These are phyloP conservation scores for Taiozyma sp. DNA, from an alignment of 1,139 yeast genomes.

Conservation along the genomic window DNA sequence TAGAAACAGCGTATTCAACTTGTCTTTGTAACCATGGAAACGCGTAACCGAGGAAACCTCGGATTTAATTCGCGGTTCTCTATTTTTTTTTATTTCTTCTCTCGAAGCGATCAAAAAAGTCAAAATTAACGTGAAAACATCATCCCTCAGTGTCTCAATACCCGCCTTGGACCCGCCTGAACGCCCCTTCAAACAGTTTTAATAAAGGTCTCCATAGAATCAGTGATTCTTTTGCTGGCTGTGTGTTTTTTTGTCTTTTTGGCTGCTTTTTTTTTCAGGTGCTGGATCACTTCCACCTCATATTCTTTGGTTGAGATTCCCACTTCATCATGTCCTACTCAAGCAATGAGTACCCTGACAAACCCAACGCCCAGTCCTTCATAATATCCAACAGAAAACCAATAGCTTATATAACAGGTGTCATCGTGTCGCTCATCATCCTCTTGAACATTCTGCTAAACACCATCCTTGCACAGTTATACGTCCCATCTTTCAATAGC, in stretches of 20 bases:
- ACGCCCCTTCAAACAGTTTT: no score
- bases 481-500: conserved; percentile 29
- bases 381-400: not conserved
- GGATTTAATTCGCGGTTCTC: no score
- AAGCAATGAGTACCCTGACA: not conserved
- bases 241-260: not conserved
- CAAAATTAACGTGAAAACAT: no score
- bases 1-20: no score
- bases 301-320: no score
- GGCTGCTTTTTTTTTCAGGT: not conserved
- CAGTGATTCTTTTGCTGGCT: not conserved
- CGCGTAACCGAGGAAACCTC: no score
- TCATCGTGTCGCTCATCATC: not conserved
- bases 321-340: not conserved
- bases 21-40: no score
- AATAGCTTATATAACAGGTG: not conserved
- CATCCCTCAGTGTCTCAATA: no score
- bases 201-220: no score
- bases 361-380: not conserved
- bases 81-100: no score
- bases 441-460: conserved; percentile 13
- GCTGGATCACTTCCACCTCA: not conserved
- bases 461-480: conserved; percentile 13
- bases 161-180: no score
- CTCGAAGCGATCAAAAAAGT: no score